phyloP scores from a whole-genome alignment of 2,329 filamentous ascomycete species.

The Trichoderma asperellum region DNA sequence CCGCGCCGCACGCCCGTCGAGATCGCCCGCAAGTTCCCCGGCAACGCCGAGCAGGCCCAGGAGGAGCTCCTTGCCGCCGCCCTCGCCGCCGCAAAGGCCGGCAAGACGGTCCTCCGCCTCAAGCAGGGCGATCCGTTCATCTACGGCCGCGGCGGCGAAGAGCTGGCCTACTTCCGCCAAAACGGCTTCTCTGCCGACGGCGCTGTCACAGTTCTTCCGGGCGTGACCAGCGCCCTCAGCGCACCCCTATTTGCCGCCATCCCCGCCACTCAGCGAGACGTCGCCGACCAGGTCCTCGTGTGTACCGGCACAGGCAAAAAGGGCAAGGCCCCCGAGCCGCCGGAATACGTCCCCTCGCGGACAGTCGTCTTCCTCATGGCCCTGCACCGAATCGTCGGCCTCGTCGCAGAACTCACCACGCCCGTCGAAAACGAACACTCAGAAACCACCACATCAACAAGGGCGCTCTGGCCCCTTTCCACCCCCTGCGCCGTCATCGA shows the following conservation, averaged over 20 bases:
- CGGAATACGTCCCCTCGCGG: conserved; percentile 72
- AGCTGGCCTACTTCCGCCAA: conserved; percentile 77
- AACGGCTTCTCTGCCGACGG: conserved; percentile 44
- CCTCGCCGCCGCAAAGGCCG: conserved; percentile 64
- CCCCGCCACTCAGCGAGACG: conserved; percentile 83
- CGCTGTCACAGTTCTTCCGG: conserved; percentile 78
- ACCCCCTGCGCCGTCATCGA: conserved; percentile 94
- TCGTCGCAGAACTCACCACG: conserved; percentile 71
- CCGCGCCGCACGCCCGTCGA: conserved; percentile 86
- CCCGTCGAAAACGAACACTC: conserved; percentile 32
- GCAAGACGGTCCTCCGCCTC: conserved; percentile 81
- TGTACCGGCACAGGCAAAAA: conserved; percentile 96
- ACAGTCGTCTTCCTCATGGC: conserved; percentile 97
- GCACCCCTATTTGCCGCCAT: conserved; percentile 88
- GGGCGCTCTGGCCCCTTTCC: conserved; percentile 67
- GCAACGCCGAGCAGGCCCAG: conserved; percentile 92
- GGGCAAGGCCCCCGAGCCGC: conserved; percentile 79
- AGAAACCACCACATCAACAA: conserved; percentile 28
- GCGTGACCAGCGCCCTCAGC: conserved; percentile 84
- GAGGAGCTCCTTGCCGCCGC: conserved; percentile 84
- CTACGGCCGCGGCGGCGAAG: conserved; percentile 92
- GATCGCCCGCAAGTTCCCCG: conserved; percentile 96
- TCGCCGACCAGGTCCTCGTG: conserved; percentile 91
- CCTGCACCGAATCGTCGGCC: conserved; percentile 76
- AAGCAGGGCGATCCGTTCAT: conserved; percentile 98